phyloP scores from a whole-genome alignment of 139 green algal species.

The Coelastrella sp. region DNA sequence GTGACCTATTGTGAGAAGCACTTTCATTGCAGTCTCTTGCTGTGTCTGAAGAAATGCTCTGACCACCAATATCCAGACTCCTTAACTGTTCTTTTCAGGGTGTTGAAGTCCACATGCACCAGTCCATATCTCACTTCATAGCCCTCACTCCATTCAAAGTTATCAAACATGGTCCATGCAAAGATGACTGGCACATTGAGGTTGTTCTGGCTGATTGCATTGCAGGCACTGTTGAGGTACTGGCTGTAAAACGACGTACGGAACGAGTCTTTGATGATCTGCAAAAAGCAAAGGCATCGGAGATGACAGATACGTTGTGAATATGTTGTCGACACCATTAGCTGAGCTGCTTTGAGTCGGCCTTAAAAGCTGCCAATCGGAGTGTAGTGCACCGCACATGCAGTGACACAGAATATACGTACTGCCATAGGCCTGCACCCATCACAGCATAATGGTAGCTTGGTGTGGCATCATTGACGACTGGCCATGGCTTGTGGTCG shows the following conservation, averaged over 20 bases:
- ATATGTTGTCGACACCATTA: too few species aligned
- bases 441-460: background rate
- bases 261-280: conserved; percentile 16
- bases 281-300: background rate
- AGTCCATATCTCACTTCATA: conserved; percentile 41
- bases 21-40: conserved; percentile 23
- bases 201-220: conserved; percentile 1
- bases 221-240: conserved; percentile 26
- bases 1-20: too few species aligned
- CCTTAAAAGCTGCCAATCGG: background rate
- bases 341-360: too few species aligned
- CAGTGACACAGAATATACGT: background rate
- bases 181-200: conserved; percentile 39
- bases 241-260: conserved; percentile 21
- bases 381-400: background rate
- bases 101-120: conserved; percentile 39
- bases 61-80: conserved; percentile 34
- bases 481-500: too few species aligned
- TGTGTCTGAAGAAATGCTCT: conserved; percentile 19
- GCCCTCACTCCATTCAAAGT: conserved; percentile 19
- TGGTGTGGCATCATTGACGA: too few species aligned
- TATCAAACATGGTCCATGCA: conserved; percentile 31
- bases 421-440: too few species aligned
- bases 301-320: too few species aligned
- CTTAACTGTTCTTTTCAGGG: conserved; percentile 11